Percentiles rank a stretch among this genome's conserved stretches.
Conservation (phyloP, 495 filamentous ascomycete species). For the Penicillium angulare region DNA sequence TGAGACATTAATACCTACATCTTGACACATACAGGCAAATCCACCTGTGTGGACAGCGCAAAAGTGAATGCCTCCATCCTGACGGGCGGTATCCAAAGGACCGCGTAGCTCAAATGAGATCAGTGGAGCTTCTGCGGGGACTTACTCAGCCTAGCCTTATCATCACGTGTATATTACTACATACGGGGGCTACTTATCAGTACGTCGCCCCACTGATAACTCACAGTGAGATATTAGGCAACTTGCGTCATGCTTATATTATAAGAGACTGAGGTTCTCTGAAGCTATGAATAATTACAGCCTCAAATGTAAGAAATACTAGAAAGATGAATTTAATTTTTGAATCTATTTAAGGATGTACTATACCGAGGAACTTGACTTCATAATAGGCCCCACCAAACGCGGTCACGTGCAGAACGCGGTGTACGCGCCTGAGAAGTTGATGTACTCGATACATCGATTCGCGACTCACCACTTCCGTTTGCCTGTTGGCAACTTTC, state of each 20-base stretch:
- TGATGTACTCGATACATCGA: neutral
- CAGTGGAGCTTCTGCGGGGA: no score
- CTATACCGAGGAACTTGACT: neutral
- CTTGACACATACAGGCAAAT: slow-evolving; percentile 77
- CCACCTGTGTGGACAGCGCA: slow-evolving; percentile 76
- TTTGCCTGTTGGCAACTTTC: neutral
- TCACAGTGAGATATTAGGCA: no score
- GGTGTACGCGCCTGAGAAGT: slow-evolving; percentile 1
- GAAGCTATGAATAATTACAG: no score
- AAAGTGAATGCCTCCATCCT: slow-evolving; percentile 94
- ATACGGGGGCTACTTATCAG: no score
- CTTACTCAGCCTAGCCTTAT: slow-evolving; percentile 5
- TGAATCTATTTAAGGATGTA: neutral
- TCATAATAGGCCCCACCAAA: neutral
- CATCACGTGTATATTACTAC: neutral
- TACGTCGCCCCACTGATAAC: no score
- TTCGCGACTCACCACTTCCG: neutral
- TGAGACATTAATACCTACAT: slow-evolving; percentile 54
- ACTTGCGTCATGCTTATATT: no score
- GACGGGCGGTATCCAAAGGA: slow-evolving; percentile 1
- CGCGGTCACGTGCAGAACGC: slow-evolving; percentile 9
- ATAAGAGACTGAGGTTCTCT: no score
- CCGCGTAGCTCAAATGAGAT: neutral
- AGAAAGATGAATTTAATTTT: no score
- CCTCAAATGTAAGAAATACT: no score